Base-by-base conservation (phyloP, 805 yeast species). In the Kurtzmaniella cleridarum region DNA sequence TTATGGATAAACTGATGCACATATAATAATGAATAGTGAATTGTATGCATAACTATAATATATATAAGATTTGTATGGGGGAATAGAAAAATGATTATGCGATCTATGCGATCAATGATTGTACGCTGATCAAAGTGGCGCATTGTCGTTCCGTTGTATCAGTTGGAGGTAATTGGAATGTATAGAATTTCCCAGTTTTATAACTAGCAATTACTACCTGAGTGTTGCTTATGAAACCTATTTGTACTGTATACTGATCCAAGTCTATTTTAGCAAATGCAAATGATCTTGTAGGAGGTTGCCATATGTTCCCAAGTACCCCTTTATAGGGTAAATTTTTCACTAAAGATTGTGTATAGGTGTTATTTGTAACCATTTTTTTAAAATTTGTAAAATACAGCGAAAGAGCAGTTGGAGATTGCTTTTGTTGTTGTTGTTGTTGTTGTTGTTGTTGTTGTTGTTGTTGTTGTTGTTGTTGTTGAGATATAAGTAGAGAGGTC, bases 221-320 rank as follows among this genome's bases (percentile, higher is more conserved):
- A 32, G 53, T 60, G 36, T 54, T 58, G 36, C 49, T 42, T 34
- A 41, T 44, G 43, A 67, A 68, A 16, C 73, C 74, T 36, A 68
- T 58, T 36, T 62, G 71, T 13, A 65, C 63, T 24, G 45, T 53
- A 27, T 50, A 29, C 46, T 11, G 34, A 27, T 30, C 27, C 7
- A 27, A 49, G 39, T 60, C 68, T 3, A 69, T 41, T 45, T 60
- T 64, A 27, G 67, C 59, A 42, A 53, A 66, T 14, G 70, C 70
- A 53, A 68, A 69, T 4, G 71, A 65, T 30, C 74, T 45, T 30
- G 57, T 49, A 3, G 74, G 73, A 1, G 70, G 69, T 38, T 64
- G 69, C 64, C 69, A 60, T 34, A 67, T 50, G 40, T 65, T 68
- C 33, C 64, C 66, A 40, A 67, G 42, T 49, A 66, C 68, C 36